These are phyloP conservation scores for Termitomyces titanicus DNA, from an alignment of 768 basidiomycete genomes.

Conservation along the genomic window DNA sequence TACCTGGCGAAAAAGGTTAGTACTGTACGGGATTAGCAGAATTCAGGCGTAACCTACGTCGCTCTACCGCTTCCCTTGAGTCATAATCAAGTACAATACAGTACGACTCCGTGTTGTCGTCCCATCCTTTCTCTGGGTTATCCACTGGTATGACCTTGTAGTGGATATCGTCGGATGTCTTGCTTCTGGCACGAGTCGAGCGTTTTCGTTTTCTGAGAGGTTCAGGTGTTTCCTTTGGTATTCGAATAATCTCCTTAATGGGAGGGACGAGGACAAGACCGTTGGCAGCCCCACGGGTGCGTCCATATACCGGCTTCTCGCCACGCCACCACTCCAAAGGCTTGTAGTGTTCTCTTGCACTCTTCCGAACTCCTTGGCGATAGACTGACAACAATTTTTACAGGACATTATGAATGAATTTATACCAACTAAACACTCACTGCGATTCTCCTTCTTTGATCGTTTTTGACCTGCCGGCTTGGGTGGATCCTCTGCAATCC, in stretches of 20 bases:
- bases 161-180: slow-evolving; percentile 35
- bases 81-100: slow-evolving; percentile 69
- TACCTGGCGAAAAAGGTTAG: slow-evolving; percentile 19
- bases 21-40: background rate
- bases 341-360: slow-evolving; percentile 59
- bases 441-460: slow-evolving; percentile 39
- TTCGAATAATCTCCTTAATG: slow-evolving; percentile 57
- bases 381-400: slow-evolving; percentile 20
- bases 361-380: slow-evolving; percentile 65
- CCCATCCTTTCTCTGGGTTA: slow-evolving; percentile 80
- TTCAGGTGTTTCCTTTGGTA: slow-evolving; percentile 37
- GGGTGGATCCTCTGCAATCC: slow-evolving; percentile 20
- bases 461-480: slow-evolving; percentile 19
- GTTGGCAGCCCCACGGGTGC: slow-evolving; percentile 34
- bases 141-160: slow-evolving; percentile 26
- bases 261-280: slow-evolving; percentile 50
- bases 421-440: slow-evolving; percentile 19
- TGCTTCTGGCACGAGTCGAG: slow-evolving; percentile 48
- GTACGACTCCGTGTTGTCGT: slow-evolving; percentile 65
- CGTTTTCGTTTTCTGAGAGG: slow-evolving; percentile 36
- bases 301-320: slow-evolving; percentile 83
- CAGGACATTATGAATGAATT: background rate
- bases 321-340: slow-evolving; percentile 94
- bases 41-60: slow-evolving; percentile 54
- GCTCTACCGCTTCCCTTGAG: slow-evolving; percentile 53